Evolutionary conservation across 441 rosid genomes (phyloP).

Genomic region (Corymbia calophylla): DNA sequence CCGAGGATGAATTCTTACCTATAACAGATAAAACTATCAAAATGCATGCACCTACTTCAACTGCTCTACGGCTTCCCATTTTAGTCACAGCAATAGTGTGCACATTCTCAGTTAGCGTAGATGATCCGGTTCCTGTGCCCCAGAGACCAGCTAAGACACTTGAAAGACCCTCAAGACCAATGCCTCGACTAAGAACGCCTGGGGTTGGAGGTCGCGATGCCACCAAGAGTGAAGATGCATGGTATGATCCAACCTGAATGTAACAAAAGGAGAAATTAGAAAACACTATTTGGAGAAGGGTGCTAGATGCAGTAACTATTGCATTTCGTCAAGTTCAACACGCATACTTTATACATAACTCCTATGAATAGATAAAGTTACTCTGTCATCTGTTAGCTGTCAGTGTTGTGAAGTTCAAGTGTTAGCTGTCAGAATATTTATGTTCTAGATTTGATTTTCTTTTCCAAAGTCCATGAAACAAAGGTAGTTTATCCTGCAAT

Average conservation of each 20-base stretch:
- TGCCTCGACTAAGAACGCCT: constrained; percentile 83
- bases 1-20: constrained; percentile 35
- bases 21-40: constrained; percentile 70
- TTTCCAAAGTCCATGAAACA: background rate
- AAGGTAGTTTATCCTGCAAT: background rate
- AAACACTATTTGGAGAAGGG: background rate
- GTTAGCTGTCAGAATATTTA: background rate
- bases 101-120: constrained; percentile 90
- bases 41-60: constrained; percentile 79
- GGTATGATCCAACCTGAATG: constrained; percentile 86
- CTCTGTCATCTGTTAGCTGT: background rate
- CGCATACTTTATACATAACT: background rate
- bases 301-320: background rate
- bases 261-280: constrained; percentile 2
- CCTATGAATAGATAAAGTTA: background rate
- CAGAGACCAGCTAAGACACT: constrained; percentile 93
- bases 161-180: constrained; percentile 90
- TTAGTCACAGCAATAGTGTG: constrained; percentile 96
- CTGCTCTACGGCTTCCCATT: constrained; percentile 95
- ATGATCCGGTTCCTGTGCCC: constrained; percentile 97
- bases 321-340: background rate
- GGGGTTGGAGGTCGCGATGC: constrained; percentile 92
- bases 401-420: background rate
- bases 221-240: constrained; percentile 80
- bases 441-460: background rate